Evolutionary conservation across 1,139 yeast genomes (phyloP).

Genomic region (Pichia sp.): DNA sequence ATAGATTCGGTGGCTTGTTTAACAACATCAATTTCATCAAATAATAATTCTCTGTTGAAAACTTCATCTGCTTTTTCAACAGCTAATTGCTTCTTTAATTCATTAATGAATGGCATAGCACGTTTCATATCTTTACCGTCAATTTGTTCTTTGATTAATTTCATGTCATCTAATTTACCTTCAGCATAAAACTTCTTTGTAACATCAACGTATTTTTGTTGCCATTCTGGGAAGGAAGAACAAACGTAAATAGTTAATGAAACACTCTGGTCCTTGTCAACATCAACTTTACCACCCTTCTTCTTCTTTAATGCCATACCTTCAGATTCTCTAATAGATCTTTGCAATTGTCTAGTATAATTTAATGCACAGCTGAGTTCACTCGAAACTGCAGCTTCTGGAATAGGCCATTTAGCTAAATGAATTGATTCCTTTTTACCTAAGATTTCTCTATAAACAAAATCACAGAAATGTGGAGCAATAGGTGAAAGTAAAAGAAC

Average conservation of each 20-base stretch:
- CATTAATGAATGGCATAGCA: constrained; percentile 94
- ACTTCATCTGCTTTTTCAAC: constrained; percentile 67
- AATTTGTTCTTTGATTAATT: constrained; percentile 52
- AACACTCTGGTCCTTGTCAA: constrained; percentile 68
- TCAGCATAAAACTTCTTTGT: constrained; percentile 72
- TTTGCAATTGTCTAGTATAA: constrained; percentile 70
- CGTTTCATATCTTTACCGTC: constrained; percentile 77
- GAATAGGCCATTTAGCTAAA: constrained; percentile 68
- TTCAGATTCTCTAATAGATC: constrained; percentile 89
- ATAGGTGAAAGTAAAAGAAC: constrained; percentile 81
- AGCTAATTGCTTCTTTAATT: constrained; percentile 70
- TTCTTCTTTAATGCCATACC: constrained; percentile 82
- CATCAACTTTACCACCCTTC: constrained; percentile 74
- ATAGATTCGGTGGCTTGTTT: constrained; percentile 47
- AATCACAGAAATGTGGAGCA: constrained; percentile 95
- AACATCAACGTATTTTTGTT: constrained; percentile 75
- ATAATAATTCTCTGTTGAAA: constrained; percentile 79
- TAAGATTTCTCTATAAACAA: constrained; percentile 76
- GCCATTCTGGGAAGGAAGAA: constrained; percentile 93
- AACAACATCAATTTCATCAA: constrained; percentile 68
- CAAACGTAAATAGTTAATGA: constrained; percentile 68
- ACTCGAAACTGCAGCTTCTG: constrained; percentile 56
- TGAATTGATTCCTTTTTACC: constrained; percentile 58
- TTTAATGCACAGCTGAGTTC: constrained; percentile 60
- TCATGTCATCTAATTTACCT: constrained; percentile 55